Conservation (phyloP, 2,329 filamentous ascomycete genomes). For the Penicillium sp. region DNA sequence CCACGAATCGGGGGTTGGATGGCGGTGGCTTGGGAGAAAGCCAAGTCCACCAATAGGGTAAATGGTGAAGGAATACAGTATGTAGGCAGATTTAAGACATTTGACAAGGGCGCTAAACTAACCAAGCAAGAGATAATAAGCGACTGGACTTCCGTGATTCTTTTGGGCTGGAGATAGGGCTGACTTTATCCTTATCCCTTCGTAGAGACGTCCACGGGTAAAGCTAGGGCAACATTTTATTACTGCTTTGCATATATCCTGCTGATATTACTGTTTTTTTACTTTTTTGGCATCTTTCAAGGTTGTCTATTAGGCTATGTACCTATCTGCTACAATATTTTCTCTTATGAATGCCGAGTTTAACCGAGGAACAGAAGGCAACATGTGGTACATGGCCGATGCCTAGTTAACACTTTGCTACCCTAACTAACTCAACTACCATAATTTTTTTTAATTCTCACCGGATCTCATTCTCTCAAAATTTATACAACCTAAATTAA, state of each 20-base stretch:
- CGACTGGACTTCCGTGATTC: background rate
- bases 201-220: background rate
- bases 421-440: no score
- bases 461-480: no score
- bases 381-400: no score
- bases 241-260: background rate
- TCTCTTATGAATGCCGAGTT: no score
- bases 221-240: no score
- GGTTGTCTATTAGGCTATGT: background rate
- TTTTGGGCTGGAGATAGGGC: background rate
- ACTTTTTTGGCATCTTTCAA: no score
- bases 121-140: background rate
- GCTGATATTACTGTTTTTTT: background rate
- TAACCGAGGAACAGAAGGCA: background rate
- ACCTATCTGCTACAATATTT: background rate
- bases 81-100: background rate
- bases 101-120: background rate
- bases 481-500: no score
- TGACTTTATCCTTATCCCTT: background rate
- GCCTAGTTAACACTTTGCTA: no score
- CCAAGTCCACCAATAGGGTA: constrained; percentile 33
- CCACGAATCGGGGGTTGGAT: constrained; percentile 31
- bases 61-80: background rate
- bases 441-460: no score
- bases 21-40: constrained; percentile 16